Conservation (phyloP, 768 basidiomycete genomes). For the Termitomyces sp. region DNA sequence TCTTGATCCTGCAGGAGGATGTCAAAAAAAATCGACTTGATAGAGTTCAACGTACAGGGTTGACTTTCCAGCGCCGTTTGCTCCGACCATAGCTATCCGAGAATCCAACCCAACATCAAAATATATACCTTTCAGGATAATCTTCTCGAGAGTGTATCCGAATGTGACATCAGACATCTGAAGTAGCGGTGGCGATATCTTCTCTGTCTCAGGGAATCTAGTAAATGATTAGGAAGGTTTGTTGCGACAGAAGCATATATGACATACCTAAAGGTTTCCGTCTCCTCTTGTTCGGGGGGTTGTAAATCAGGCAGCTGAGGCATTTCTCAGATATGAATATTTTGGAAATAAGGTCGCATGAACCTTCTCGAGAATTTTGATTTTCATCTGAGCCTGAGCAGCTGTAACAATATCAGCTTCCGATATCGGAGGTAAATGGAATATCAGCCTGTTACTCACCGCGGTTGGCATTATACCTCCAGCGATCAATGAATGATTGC, state of each 20-base stretch:
- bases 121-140: conserved; percentile 73
- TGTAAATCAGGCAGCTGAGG: conserved; percentile 82
- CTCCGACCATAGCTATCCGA: conserved; percentile 90
- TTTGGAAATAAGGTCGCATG: not conserved
- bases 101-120: conserved; percentile 95
- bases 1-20: conserved; percentile 65
- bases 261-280: conserved; percentile 81
- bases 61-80: conserved; percentile 95
- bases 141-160: conserved; percentile 74
- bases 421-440: not conserved
- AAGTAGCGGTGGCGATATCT: conserved; percentile 92
- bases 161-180: conserved; percentile 91
- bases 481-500: conserved; percentile 96
- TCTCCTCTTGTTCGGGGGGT: conserved; percentile 90
- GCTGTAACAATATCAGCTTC: conserved; percentile 38
- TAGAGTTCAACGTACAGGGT: conserved; percentile 56
- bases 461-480: conserved; percentile 96
- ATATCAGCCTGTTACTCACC: conserved; percentile 33
- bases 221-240: not conserved
- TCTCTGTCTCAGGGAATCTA: conserved; percentile 94
- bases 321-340: not conserved
- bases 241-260: not conserved
- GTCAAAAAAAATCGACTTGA: not conserved
- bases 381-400: conserved; percentile 80
- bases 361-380: conserved; percentile 73